Conservation (phyloP, 495 filamentous ascomycete genomes). For the Friedmanniomyces simplex region DNA sequence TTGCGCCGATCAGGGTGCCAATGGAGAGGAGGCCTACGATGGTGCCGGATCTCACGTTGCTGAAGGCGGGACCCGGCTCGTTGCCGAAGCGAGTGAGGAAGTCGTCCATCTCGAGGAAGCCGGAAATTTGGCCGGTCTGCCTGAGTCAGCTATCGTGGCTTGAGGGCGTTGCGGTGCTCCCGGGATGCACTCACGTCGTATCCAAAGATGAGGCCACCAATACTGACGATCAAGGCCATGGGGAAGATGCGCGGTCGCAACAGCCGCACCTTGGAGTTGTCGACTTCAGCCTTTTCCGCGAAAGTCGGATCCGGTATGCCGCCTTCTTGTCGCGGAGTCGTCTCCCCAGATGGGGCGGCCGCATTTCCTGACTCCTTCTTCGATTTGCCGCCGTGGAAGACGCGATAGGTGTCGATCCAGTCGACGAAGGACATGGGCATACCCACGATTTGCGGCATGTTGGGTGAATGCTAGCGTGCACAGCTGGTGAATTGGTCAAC, state of each 20-base stretch:
- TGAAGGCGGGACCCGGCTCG: conserved; percentile 13
- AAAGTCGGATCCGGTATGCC: not conserved
- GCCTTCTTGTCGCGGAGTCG: not conserved
- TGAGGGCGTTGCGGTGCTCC: not conserved
- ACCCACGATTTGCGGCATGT: not conserved
- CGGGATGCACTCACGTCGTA: conserved; percentile 20
- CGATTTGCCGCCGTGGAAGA: not conserved
- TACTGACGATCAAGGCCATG: conserved; percentile 27
- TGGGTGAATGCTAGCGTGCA: not conserved
- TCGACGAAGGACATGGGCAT: conserved; percentile 10
- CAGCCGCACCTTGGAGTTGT: conserved; percentile 10
- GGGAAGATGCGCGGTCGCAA: conserved; percentile 13
- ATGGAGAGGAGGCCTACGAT: conserved; percentile 33
- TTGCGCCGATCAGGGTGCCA: conserved; percentile 26
- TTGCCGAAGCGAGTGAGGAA: conserved; percentile 25
- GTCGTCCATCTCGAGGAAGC: conserved; percentile 29
- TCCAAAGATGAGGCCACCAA: conserved; percentile 29
- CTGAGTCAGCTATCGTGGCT: not conserved
- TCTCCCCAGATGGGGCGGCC: not conserved
- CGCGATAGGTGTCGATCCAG: not conserved
- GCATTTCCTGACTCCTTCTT: not conserved
- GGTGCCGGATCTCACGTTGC: conserved; percentile 24
- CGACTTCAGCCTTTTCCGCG: conserved; percentile 14
- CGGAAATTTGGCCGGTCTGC: conserved; percentile 26
- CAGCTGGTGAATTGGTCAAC: too few relatives aligned